Evolutionary conservation across 2,329 filamentous ascomycete species (phyloP).

Genomic region (Pseudohalonectria lignicola): DNA sequence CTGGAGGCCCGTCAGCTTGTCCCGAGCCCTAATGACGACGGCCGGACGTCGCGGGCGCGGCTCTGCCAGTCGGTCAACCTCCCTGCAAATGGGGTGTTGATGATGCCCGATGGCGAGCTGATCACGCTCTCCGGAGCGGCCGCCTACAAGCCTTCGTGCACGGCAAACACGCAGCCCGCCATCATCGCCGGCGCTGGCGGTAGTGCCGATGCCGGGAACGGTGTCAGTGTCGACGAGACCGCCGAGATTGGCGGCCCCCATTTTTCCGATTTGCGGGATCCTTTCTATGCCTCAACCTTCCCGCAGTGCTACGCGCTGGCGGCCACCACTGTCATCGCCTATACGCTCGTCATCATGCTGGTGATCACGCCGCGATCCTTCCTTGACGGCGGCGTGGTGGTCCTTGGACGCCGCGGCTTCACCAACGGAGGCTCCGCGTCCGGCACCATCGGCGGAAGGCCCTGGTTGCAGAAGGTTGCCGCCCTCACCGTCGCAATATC

Average conservation of each 20-base stretch:
- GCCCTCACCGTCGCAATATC: slow-evolving; percentile 69
- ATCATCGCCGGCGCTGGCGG: slow-evolving; percentile 21
- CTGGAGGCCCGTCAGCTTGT: slow-evolving; percentile 7
- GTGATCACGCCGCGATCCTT: slow-evolving; percentile 92
- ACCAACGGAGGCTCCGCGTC: slow-evolving; percentile 70
- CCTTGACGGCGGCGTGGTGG: slow-evolving; percentile 73
- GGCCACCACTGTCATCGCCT: slow-evolving; percentile 81
- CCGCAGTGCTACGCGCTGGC: slow-evolving; percentile 90
- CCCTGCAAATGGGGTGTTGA: slow-evolving; percentile 32
- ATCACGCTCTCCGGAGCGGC: slow-evolving; percentile 49
- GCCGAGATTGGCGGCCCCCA: slow-evolving; percentile 18
- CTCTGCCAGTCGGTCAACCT: slow-evolving; percentile 31
- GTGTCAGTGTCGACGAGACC: slow-evolving; percentile 17
- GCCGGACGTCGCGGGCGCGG: slow-evolving; percentile 13
- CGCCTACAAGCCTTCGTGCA: slow-evolving; percentile 48
- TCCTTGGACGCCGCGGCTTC: slow-evolving; percentile 72
- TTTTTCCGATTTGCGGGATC: slow-evolving; percentile 62
- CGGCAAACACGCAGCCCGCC: slow-evolving; percentile 24
- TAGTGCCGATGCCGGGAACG: slow-evolving; percentile 20
- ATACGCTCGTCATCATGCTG: slow-evolving; percentile 87
- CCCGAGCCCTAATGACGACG: slow-evolving; percentile 4
- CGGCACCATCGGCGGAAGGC: slow-evolving; percentile 79
- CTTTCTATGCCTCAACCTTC: slow-evolving; percentile 88
- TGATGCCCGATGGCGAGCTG: slow-evolving; percentile 38
- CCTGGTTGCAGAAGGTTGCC: slow-evolving; percentile 83